These are phyloP conservation scores for Volvox africanus DNA, from an alignment of 139 green algal species.

Conservation along the genomic window DNA sequence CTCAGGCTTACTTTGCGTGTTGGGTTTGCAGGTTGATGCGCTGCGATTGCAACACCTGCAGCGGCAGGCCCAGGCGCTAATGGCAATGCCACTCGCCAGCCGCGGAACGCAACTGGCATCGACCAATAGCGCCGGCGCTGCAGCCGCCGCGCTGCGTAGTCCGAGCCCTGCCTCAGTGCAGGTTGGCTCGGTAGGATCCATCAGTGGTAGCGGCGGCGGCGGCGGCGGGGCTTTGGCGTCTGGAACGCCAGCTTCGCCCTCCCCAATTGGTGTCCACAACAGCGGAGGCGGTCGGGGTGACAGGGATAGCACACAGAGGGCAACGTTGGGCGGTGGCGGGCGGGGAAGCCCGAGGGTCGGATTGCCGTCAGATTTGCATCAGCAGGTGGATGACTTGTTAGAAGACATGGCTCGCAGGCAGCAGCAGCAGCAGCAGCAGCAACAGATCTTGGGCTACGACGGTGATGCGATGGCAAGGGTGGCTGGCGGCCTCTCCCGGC, in stretches of 20 bases:
- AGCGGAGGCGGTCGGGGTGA: not conserved
- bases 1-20: too few species aligned
- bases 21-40: constrained; percentile 5
- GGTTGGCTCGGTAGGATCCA: not conserved
- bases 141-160: not conserved
- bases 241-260: not conserved
- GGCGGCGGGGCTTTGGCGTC: not conserved
- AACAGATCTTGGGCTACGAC: not conserved
- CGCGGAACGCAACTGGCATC: not conserved
- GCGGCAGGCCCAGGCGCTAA: constrained; percentile 13
- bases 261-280: not conserved
- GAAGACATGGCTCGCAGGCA: not conserved
- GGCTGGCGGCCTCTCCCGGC: not conserved
- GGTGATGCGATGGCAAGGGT: not conserved
- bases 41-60: constrained; percentile 28
- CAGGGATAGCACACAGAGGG: not conserved
- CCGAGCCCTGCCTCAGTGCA: not conserved
- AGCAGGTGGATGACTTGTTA: not conserved
- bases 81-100: not conserved
- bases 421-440: constrained; percentile 25
- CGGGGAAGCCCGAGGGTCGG: not conserved
- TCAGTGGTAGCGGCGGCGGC: not conserved
- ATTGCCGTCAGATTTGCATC: not conserved
- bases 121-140: not conserved
- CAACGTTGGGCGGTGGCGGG: not conserved